These are phyloP conservation scores for Podospora australis DNA, from an alignment of 495 filamentous ascomycete species.

Conservation along the genomic window DNA sequence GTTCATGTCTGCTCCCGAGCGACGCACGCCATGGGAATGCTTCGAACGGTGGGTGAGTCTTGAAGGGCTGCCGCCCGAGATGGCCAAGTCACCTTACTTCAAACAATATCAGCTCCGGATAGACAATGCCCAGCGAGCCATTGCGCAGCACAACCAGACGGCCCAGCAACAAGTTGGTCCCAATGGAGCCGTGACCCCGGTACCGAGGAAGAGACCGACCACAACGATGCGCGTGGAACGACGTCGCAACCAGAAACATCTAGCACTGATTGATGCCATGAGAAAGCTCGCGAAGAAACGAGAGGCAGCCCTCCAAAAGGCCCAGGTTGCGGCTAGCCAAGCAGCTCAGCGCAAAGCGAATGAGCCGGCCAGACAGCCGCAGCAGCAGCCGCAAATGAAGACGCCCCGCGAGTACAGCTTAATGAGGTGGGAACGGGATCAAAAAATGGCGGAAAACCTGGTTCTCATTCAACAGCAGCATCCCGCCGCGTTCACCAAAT, in stretches of 20 bases:
- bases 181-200: conserved; percentile 50
- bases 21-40: conserved; percentile 96
- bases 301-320: conserved; percentile 77
- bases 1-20: conserved; percentile 76
- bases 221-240: conserved; percentile 77
- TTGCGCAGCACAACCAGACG: conserved; percentile 53
- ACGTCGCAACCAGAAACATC: conserved; percentile 72
- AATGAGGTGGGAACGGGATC: conserved; percentile 76
- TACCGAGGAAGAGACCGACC: conserved; percentile 54
- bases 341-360: conserved; percentile 66
- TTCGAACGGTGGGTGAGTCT: conserved; percentile 93
- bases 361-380: conserved; percentile 57
- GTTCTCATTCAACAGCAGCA: conserved; percentile 60
- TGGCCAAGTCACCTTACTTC: conserved; percentile 91
- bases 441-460: conserved; percentile 69
- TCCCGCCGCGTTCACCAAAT: conserved; percentile 40
- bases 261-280: conserved; percentile 89
- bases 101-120: conserved; percentile 73
- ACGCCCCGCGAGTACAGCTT: conserved; percentile 86
- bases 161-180: conserved; percentile 49
- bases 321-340: conserved; percentile 66
- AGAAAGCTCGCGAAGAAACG: conserved; percentile 91
- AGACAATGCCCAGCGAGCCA: conserved; percentile 65
- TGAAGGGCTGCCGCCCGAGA: conserved; percentile 82
- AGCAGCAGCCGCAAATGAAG: conserved; percentile 38